Evolutionary conservation across 2,329 filamentous ascomycete genomes (phyloP).

Genomic region (Phoma sp.): DNA sequence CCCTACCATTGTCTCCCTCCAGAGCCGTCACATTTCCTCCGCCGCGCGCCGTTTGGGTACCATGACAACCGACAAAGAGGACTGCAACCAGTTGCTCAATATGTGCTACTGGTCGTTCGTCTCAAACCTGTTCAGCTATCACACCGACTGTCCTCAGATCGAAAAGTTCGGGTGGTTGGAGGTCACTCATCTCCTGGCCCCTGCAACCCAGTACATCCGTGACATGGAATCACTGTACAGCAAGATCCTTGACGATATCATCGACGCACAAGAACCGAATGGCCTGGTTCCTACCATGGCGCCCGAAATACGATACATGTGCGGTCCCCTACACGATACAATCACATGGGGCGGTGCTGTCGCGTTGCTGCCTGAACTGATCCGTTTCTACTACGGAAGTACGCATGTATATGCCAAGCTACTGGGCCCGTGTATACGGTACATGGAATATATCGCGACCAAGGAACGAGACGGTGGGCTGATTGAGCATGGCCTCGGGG

Average conservation of each 20-base stretch:
- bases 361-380: slow-evolving; percentile 41
- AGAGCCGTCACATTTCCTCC: slow-evolving; percentile 50
- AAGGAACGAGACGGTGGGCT: slow-evolving; percentile 51
- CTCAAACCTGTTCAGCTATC: slow-evolving; percentile 46
- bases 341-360: slow-evolving; percentile 54
- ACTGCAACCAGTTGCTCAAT: slow-evolving; percentile 51
- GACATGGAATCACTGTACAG: slow-evolving; percentile 56
- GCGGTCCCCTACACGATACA: slow-evolving; percentile 56
- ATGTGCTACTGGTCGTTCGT: slow-evolving; percentile 55
- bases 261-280: slow-evolving; percentile 53
- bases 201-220: slow-evolving; percentile 54
- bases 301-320: slow-evolving; percentile 57
- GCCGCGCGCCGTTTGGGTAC: slow-evolving; percentile 46
- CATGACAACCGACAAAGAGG: slow-evolving; percentile 50
- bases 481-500: slow-evolving; percentile 53
- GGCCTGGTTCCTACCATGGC: slow-evolving; percentile 57
- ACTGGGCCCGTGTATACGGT: slow-evolving; percentile 47
- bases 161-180: slow-evolving; percentile 59
- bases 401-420: slow-evolving; percentile 48
- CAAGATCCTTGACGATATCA: slow-evolving; percentile 56
- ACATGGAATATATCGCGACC: slow-evolving; percentile 52
- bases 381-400: slow-evolving; percentile 51
- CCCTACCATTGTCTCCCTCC: slow-evolving; percentile 45
- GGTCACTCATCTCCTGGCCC: slow-evolving; percentile 54
- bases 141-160: slow-evolving; percentile 49